Conservation (phyloP, 1,284 basidiomycete species). For the Ustilago curta region DNA sequence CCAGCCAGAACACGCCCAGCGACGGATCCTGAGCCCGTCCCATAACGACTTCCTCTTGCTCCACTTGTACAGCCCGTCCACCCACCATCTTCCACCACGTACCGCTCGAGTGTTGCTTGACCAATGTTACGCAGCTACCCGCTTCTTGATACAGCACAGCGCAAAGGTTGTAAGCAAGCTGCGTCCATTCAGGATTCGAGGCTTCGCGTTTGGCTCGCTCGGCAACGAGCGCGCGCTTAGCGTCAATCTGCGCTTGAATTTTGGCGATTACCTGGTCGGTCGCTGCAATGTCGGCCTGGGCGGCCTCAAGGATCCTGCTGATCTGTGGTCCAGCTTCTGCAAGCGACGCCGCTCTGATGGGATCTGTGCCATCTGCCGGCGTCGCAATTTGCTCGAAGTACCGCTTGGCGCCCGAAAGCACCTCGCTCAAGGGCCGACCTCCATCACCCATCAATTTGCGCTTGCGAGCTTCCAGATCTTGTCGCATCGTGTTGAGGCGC, state of each 20-base stretch:
- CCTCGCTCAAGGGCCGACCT: slow-evolving; percentile 14
- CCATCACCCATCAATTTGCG: slow-evolving; percentile 30
- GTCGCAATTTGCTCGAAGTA: slow-evolving; percentile 43
- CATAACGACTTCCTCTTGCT: slow-evolving; percentile 33
- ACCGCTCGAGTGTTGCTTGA: slow-evolving; percentile 29
- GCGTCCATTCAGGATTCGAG: slow-evolving; percentile 36
- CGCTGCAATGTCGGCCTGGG: slow-evolving; percentile 25
- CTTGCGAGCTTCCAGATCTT: slow-evolving; percentile 35
- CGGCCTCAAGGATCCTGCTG: slow-evolving; percentile 22
- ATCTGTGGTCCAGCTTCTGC: slow-evolving; percentile 39
- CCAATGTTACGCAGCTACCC: slow-evolving; percentile 17
- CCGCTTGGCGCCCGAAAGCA: slow-evolving; percentile 29
- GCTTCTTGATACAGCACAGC: slow-evolving; percentile 43
- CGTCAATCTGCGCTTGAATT: slow-evolving; percentile 26
- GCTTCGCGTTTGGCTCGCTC: slow-evolving; percentile 36
- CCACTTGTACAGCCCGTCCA: slow-evolving; percentile 16
- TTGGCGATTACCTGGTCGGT: slow-evolving; percentile 33
- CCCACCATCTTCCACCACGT: slow-evolving; percentile 37
- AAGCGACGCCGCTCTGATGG: slow-evolving; percentile 24
- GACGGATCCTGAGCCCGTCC: slow-evolving; percentile 27
- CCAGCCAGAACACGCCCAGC: slow-evolving; percentile 37
- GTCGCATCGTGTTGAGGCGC: slow-evolving; percentile 17
- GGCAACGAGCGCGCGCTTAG: slow-evolving; percentile 25
- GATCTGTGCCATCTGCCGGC: slow-evolving; percentile 8
- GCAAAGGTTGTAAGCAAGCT: slow-evolving; percentile 40